Evolutionary conservation across 2,329 filamentous ascomycete genomes (phyloP).

Genomic region (Rhexocercosporidium sp.): DNA sequence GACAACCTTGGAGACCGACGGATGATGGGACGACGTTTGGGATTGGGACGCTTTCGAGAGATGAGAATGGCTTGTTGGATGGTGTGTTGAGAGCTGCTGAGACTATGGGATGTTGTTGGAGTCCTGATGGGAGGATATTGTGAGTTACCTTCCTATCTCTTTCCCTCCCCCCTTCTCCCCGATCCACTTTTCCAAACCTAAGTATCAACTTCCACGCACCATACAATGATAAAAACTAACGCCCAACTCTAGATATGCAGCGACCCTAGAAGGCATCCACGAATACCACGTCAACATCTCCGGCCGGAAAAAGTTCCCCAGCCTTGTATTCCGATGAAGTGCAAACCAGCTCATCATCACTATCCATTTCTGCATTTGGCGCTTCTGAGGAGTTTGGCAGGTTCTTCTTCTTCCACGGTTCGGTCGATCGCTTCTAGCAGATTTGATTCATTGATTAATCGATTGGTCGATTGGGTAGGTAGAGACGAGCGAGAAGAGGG

Average conservation of each 20-base stretch:
- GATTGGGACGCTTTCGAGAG: constrained; percentile 34
- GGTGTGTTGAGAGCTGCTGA: constrained; percentile 53
- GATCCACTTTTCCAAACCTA: neutral
- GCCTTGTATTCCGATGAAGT: constrained; percentile 56
- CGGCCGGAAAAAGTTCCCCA: constrained; percentile 63
- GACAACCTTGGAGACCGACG: constrained; percentile 38
- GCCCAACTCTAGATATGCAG: constrained; percentile 57
- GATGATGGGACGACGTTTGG: constrained; percentile 17
- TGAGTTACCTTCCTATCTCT: constrained; percentile 47
- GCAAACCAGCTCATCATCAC: neutral
- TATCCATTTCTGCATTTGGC: neutral
- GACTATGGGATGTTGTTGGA: constrained; percentile 67
- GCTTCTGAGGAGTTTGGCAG: neutral
- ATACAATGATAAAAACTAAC: neutral
- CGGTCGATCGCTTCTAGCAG: too few relatives aligned
- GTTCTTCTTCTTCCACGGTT: too few relatives aligned
- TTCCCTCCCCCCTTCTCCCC: neutral
- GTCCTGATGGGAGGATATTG: constrained; percentile 63
- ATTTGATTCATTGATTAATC: too few relatives aligned
- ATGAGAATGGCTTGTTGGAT: constrained; percentile 37
- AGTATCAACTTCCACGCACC: constrained; percentile 10
- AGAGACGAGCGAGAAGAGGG: too few relatives aligned
- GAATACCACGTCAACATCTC: constrained; percentile 72
- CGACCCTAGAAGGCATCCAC: constrained; percentile 75
- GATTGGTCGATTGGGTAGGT: too few relatives aligned